Evolutionary conservation across 768 basidiomycete genomes (phyloP).

Genomic region (Boletus subparvulus): DNA sequence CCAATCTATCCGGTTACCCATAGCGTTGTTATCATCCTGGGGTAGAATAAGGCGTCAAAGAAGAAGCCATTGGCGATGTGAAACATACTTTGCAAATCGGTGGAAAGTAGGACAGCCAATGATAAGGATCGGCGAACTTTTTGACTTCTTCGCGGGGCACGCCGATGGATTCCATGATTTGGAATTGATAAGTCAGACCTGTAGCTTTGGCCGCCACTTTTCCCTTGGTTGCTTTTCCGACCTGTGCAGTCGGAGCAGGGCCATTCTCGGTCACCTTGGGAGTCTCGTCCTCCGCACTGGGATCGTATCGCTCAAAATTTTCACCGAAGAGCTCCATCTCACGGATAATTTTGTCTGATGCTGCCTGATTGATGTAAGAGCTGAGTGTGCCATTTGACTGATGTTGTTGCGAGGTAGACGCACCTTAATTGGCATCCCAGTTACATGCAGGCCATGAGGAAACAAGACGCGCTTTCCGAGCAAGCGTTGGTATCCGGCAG

Average conservation of each 20-base stretch:
- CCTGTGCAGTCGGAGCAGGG: constrained; percentile 47
- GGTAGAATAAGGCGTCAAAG: not conserved
- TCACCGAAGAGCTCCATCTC: constrained; percentile 96
- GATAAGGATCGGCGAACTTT: constrained; percentile 90
- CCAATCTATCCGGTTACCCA: constrained; percentile 99
- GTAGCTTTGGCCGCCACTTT: constrained; percentile 92
- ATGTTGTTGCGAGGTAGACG: constrained; percentile 25
- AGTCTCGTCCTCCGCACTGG: constrained; percentile 45
- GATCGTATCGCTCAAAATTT: constrained; percentile 67
- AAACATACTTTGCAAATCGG: constrained; percentile 81
- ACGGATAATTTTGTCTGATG: constrained; percentile 95
- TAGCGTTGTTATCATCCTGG: constrained; percentile 70
- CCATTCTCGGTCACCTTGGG: constrained; percentile 42
- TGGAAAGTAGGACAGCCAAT: constrained; percentile 95
- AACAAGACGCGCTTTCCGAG: constrained; percentile 92
- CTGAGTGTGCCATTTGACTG: not conserved
- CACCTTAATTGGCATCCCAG: constrained; percentile 99
- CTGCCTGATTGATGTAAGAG: constrained; percentile 54
- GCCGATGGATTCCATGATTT: constrained; percentile 95
- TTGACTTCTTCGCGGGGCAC: constrained; percentile 89
- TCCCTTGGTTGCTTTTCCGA: constrained; percentile 90
- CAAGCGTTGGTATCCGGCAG: constrained; percentile 93
- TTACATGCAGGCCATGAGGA: constrained; percentile 97
- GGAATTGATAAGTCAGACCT: constrained; percentile 95
- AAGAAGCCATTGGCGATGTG: not conserved